Percentiles rank a stretch among this genome's conserved stretches.
Conservation (phyloP, 306 rosid genomes). For the apple (Malus domestica) region ASM211411v1 NC_041805.1:27950001-27950500, state of each 20-base stretch:
- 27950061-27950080: constrained; percentile 26
- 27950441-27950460: constrained; percentile 23
- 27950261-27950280: constrained; percentile 23
- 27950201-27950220: constrained; percentile 59
- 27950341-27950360: constrained; percentile 35
- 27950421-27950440: constrained; percentile 24
- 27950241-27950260: constrained; percentile 27
- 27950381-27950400: constrained; percentile 51
- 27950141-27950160: constrained; percentile 61
- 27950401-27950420: constrained; percentile 28
- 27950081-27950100: constrained; percentile 20
- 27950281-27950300: constrained; percentile 36
- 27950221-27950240: constrained; percentile 36
- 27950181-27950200: constrained; percentile 36
- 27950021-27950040: constrained; percentile 48
- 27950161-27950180: constrained; percentile 30
- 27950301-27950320: constrained; percentile 38
- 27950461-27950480: constrained; percentile 32
- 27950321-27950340: constrained; percentile 42
- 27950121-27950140: constrained; percentile 66
- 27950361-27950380: constrained; percentile 53
- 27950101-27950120: constrained; percentile 33
- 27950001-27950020: constrained; percentile 28
- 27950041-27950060: constrained; percentile 38
- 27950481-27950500: constrained; percentile 54